Base-by-base conservation (phyloP, 2,329 filamentous ascomycete species). In the Diplodia seriata region DNA sequence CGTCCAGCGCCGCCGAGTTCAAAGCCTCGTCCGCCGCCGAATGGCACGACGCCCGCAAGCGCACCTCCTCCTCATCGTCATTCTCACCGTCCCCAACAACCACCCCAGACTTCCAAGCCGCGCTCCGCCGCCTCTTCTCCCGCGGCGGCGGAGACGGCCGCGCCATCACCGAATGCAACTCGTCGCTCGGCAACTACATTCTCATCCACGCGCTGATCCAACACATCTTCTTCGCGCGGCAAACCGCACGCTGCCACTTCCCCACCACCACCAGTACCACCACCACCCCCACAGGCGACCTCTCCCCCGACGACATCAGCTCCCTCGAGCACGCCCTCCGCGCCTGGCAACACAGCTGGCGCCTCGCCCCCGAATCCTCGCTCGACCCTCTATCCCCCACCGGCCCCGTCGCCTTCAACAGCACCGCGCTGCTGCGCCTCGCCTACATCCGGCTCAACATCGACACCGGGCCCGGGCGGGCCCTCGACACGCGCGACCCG, bases 181-280 rank as follows among this genome's bases (percentile, higher is more conserved):
- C 76, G 1, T 75, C 74, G 8, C 72, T 75, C 7, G 90, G 89
- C 0, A 90, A 90, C 72, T 91, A 92, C 71, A 85, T 91, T 8
- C 81, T 93, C 40, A 89, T 92, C 3, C 89, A 92, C 73, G 89
- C 89, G 3, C 76, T 93, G 29, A 85, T 92, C 12, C 90, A 92
- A 72, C 89, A 91, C 70, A 89, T 92, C 18, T 92, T 89, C 74
- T 81, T 91, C 47, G 76, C 91, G 26, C 90, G 90, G 72, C 87
- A 90, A 68, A 72, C 78, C 36, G 71, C 74, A 9, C 71, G 75
- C 68, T 78, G 76, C 67, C 74, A 75, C 4, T 76, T 75, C 61
- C 72, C 79, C 70, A 71, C 75, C 20, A 64, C 74, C 9, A 0
- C 49, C 53, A 11, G 6, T 26, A n/a, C 23, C 51, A 3, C n/a